Percentiles rank a stretch among this genome's conserved stretches.
Conservation (phyloP, 352 stramenopile genomes). For the Phytopythium chamaehyphon region DNA sequence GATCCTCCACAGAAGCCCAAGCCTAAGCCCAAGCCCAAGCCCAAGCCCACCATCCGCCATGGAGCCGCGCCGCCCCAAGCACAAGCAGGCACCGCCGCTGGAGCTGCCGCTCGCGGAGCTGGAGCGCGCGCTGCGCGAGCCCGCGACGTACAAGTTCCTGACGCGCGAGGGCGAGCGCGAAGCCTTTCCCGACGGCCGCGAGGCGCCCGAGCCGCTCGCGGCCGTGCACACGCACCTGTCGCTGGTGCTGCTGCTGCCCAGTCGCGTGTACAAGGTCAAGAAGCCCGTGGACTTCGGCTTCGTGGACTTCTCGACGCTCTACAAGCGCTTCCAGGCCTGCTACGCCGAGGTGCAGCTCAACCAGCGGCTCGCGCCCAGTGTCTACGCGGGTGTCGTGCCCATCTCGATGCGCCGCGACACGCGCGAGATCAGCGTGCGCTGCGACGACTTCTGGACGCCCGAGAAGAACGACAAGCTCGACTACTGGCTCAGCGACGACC, state of each 20-base stretch:
- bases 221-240: constrained; percentile 76
- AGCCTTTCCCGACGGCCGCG: constrained; percentile 14
- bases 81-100: constrained; percentile 57
- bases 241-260: constrained; percentile 56
- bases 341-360: constrained; percentile 72
- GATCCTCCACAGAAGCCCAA: too few species aligned
- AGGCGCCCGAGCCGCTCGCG: constrained; percentile 10
- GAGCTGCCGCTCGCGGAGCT: constrained; percentile 36
- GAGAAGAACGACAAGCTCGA: constrained; percentile 54
- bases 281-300: constrained; percentile 75
- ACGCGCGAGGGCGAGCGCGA: constrained; percentile 8
- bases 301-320: constrained; percentile 66
- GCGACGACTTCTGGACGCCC: constrained; percentile 62
- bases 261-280: constrained; percentile 74
- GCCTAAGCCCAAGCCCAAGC: too few species aligned
- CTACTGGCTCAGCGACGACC: constrained; percentile 64
- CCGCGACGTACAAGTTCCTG: constrained; percentile 26
- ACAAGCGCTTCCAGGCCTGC: constrained; percentile 69
- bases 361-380: constrained; percentile 50
- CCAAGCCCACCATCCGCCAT: too few species aligned
- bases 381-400: constrained; percentile 66
- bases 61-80: constrained; percentile 59
- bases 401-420: constrained; percentile 58
- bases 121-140: constrained; percentile 33
- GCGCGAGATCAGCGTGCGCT: constrained; percentile 46